phyloP scores from a whole-genome alignment of 139 green algal genomes.

The Yamagishiella unicocca region DNA sequence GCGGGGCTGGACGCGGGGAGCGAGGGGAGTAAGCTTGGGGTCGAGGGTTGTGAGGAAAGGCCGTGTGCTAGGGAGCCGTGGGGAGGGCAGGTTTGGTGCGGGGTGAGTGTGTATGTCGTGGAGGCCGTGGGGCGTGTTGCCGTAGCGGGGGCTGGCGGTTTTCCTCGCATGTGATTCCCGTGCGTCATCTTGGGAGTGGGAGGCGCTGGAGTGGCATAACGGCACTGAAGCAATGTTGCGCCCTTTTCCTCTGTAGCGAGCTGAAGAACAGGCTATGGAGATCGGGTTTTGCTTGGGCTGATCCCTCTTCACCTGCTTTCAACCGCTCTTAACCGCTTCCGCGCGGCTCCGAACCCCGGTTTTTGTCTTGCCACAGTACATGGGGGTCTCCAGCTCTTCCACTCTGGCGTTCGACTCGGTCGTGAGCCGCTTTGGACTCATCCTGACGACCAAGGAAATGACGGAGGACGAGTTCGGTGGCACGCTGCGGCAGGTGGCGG shows the following conservation, averaged over 20 bases:
- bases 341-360: too few relatives aligned
- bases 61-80: too few relatives aligned
- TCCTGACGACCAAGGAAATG: constrained; percentile 42
- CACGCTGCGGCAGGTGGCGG: constrained; percentile 39
- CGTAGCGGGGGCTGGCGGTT: neutral
- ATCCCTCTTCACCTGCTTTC: too few relatives aligned
- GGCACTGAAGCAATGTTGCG: too few relatives aligned
- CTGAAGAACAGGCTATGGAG: too few relatives aligned
- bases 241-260: too few relatives aligned
- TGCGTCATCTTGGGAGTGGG: neutral
- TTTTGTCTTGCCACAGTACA: constrained; percentile 47
- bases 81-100: too few relatives aligned
- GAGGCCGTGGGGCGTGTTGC: neutral
- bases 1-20: neutral
- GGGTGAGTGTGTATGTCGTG: too few relatives aligned
- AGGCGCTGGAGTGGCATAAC: neutral
- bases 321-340: too few relatives aligned
- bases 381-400: constrained; percentile 48
- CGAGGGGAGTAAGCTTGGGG: neutral
- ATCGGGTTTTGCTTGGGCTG: too few relatives aligned
- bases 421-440: constrained; percentile 55
- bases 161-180: too few relatives aligned
- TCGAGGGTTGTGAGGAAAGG: neutral
- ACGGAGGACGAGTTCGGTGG: constrained; percentile 9
- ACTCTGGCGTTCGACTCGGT: constrained; percentile 58